These are phyloP conservation scores for Periconia sp. DNA, from an alignment of 2,329 filamentous ascomycete species.

Conservation along the genomic window DNA sequence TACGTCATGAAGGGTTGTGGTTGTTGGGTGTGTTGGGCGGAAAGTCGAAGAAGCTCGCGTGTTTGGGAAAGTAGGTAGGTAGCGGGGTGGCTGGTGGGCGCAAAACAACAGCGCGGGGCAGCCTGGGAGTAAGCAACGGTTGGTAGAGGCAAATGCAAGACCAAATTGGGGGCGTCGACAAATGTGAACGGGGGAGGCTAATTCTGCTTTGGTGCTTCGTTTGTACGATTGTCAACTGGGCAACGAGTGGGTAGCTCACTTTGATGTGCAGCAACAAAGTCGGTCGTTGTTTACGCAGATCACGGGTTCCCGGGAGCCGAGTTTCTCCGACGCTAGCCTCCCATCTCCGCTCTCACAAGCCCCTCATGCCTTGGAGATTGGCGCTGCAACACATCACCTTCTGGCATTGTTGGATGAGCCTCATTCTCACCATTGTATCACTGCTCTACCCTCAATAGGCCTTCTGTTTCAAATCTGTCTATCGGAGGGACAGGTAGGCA, in stretches of 20 bases:
- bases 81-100: neutral
- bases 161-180: neutral
- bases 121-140: neutral
- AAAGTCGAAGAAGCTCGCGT: neutral
- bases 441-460: no score
- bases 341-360: no score
- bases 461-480: no score
- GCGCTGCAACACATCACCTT: no score
- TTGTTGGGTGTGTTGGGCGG: neutral
- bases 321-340: neutral
- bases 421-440: no score
- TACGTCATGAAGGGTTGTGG: neutral
- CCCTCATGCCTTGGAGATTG: no score
- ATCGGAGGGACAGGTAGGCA: no score
- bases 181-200: neutral
- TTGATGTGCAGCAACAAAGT: neutral
- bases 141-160: neutral
- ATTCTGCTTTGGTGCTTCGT: neutral
- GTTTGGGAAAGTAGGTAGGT: neutral
- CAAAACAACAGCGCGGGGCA: constrained; percentile 1
- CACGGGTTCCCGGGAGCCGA: neutral
- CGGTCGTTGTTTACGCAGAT: neutral
- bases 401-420: no score
- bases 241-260: neutral
- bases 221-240: neutral